phyloP scores from a whole-genome alignment of 2,329 filamentous ascomycete species.

The Sporothrix mexicana region DNA sequence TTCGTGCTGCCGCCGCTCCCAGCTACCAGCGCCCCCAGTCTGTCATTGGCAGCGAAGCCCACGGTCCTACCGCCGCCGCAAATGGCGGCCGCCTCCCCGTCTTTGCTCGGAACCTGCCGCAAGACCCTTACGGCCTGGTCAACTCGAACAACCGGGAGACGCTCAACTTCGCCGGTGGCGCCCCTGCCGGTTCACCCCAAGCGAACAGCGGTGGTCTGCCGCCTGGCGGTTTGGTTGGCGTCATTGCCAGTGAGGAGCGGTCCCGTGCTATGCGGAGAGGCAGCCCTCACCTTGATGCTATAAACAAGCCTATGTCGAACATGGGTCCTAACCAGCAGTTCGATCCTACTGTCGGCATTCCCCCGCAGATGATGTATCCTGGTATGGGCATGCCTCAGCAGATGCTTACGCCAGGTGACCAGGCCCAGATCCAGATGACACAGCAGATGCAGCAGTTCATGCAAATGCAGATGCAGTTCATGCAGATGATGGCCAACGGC shows the following conservation, averaged over 20 bases:
- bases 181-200: conserved; percentile 35
- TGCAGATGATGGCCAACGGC: conserved; percentile 74
- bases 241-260: conserved; percentile 85
- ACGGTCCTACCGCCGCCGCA: conserved; percentile 41
- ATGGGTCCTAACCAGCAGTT: conserved; percentile 46
- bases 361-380: conserved; percentile 58
- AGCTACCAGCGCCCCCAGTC: conserved; percentile 62
- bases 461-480: conserved; percentile 94
- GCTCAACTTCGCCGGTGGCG: conserved; percentile 69
- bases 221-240: conserved; percentile 81
- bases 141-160: conserved; percentile 76
- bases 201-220: conserved; percentile 51
- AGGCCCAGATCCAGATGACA: conserved; percentile 78
- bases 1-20: conserved; percentile 60
- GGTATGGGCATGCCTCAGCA: conserved; percentile 44
- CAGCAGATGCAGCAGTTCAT: conserved; percentile 87
- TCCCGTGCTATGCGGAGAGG: conserved; percentile 78
- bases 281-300: conserved; percentile 70
- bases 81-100: conserved; percentile 67
- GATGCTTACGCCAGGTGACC: conserved; percentile 66
- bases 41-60: conserved; percentile 56
- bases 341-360: conserved; percentile 58
- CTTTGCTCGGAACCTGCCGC: conserved; percentile 81
- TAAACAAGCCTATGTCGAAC: conserved; percentile 47
- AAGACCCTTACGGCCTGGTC: conserved; percentile 83